Conservation (phyloP, 179 eudicot species). For the Pouteria campechiana region DNA sequence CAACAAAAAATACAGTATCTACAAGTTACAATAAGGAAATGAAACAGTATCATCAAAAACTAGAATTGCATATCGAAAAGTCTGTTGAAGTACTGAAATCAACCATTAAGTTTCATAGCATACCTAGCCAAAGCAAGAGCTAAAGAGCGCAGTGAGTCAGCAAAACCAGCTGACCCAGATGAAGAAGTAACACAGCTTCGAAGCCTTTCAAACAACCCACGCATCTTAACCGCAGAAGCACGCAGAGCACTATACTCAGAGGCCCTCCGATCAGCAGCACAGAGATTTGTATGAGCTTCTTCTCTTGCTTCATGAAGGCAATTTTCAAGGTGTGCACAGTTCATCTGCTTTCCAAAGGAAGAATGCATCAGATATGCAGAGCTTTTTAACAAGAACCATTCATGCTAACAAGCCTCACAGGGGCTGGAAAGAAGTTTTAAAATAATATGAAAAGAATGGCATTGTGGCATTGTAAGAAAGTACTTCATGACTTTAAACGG, state of each 20-base stretch:
- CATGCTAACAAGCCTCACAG: too few relatives aligned
- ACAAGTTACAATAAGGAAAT: too few relatives aligned
- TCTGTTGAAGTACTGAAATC: too few relatives aligned
- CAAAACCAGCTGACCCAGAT: constrained; percentile 58
- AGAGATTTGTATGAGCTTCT: constrained; percentile 95
- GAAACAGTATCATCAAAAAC: too few relatives aligned
- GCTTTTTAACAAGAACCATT: too few relatives aligned
- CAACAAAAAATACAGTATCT: too few relatives aligned
- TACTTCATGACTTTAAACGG: too few relatives aligned
- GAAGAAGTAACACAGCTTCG: constrained; percentile 56
- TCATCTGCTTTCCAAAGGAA: constrained; percentile 44
- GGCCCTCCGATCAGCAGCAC: constrained; percentile 92
- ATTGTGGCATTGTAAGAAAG: too few relatives aligned
- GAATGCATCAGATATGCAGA: background rate
- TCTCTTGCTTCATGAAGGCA: constrained; percentile 93
- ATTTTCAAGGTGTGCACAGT: constrained; percentile 95
- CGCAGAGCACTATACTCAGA: constrained; percentile 80
- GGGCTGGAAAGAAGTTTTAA: too few relatives aligned
- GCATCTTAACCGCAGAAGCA: constrained; percentile 83
- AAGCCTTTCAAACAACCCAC: constrained; percentile 72
- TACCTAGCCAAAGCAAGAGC: constrained; percentile 86
- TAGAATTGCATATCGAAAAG: too few relatives aligned
- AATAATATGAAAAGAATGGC: too few relatives aligned
- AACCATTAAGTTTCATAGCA: constrained; percentile 3
- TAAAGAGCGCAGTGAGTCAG: constrained; percentile 65